Conservation (phyloP, 441 rosid species). For the Brassica balearica region DNA sequence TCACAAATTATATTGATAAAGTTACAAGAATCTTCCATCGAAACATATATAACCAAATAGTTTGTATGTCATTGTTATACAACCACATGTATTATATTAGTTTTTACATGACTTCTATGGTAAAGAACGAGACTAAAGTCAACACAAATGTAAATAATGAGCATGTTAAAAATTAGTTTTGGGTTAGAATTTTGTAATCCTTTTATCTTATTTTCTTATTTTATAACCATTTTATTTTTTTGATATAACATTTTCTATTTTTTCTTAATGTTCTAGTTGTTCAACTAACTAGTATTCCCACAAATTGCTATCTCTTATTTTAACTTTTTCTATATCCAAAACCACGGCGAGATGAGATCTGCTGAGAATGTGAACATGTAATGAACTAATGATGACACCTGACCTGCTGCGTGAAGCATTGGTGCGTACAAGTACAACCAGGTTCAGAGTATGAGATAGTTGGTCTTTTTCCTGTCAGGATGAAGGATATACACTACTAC, state of each 20-base stretch:
- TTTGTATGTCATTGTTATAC: neutral
- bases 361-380: constrained; percentile 15
- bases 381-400: constrained; percentile 7
- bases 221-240: neutral
- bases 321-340: neutral
- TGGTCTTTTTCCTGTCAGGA: constrained; percentile 5
- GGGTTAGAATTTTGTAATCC: neutral
- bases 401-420: constrained; percentile 29
- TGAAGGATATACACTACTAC: constrained; percentile 7
- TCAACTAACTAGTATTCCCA: neutral
- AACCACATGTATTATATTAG: neutral
- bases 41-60: neutral
- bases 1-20: neutral
- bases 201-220: neutral
- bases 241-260: neutral
- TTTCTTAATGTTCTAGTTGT: neutral
- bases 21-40: neutral
- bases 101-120: neutral
- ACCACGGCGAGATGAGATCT: constrained; percentile 14
- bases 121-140: neutral
- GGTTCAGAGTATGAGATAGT: neutral
- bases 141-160: neutral
- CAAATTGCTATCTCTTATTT: neutral
- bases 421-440: constrained; percentile 32
- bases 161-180: neutral